Base-by-base conservation (phyloP, 2,329 filamentous ascomycete species). In the Plectosphaerella plurivora region DNA sequence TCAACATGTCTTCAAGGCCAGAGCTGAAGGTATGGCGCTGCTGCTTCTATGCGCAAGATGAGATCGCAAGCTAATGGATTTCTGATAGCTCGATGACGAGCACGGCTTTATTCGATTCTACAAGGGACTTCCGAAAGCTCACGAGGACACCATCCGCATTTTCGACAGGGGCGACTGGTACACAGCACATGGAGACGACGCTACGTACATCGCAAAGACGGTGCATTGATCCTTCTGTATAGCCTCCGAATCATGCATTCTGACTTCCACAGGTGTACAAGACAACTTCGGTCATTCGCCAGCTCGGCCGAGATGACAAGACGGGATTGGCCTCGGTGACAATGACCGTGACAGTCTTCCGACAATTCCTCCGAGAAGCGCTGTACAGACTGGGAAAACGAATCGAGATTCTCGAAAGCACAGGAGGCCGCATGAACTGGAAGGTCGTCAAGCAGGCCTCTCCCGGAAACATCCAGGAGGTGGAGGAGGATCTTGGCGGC, bases 81-180 rank as follows among this genome's bases (percentile, higher is more conserved):
- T 14, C 24, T 33, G 50, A 11, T 52, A 92, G 88, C 90, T 97
- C 67, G 95, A 99, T 65, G 94, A 99, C 67, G 94, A 99, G 76
- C 86, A 87, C 65, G 91, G 93, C 60, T 99, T 99, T 77, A 97
- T 97, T 73, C 90, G 87, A 61, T 96, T 91, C 74, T 99, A 95
- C 78, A 93, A 93, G 62, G 87, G 86, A n/a, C 79, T 99, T 3
- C 84, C 91, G 6, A 63, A 76, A 14, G 83, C 84, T 50, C 83
- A 84, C 60, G 80, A 84, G 39, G 87, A 89, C 51, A 92, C 90
- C 0, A 80, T 99, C 51, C 87, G 94, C 51, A 87, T 99, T 55
- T 97, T 97, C 66, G 92, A 97, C 64, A 85, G 94, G 58, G 88
- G 89, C 36, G 94, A 99, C 66, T 99, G 87, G 81, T 97, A 97